Evolutionary conservation across 441 rosid genomes (phyloP), one percentile per base, ranked within the genome.

Genomic region (Gossypium aridum): DNA sequence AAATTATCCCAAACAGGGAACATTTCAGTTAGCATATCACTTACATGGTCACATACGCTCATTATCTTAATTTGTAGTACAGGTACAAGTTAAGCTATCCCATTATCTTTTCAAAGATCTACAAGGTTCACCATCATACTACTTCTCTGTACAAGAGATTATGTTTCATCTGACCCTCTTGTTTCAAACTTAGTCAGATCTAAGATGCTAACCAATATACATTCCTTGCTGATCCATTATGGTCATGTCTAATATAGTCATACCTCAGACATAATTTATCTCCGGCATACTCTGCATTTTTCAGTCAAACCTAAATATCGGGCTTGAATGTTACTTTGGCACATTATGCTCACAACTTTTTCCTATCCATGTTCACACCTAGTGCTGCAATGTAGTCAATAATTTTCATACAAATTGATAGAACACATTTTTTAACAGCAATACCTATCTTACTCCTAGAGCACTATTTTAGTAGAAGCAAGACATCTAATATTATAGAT

Each of bases 241-340:
- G n/a, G 31, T 10, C 26, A 65, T 20, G 28, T 1, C 26, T 65
- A 16, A 64, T 66, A 9, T 12, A 47, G 20, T 63, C 37, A 34
- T 63, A 63, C 23, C 68, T 63, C 25, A 63, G 31, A 63, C 37
- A 43, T 31, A 63, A 63, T 63, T 63, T 63, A 34, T 63, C 39
- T 34, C 49, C 0, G 6, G 45, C 49, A n/a, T 34, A 34, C 13
- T 8, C 17, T 37, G 45, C 51, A 64, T 37, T 37, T 64, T 56
- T 37, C 69, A 37, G 69, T n/a, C 31, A 25, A 13, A 4, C 1
- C 57, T 47, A 23, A 67, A 13, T 49, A 47, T 47, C 4, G n/a
- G 39, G 19, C 71, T 23, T n/a, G 12, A 47, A 26, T 22, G 5
- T 67, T 47, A n/a, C 34, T 47, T 47, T 67, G 31, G 55, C 54